Percentiles rank a stretch among this genome's conserved stretches.
Evolutionary conservation across 371 early-diverging fungal genomes (phyloP).

Genomic region (Rhizopus arrhizus): DNA sequence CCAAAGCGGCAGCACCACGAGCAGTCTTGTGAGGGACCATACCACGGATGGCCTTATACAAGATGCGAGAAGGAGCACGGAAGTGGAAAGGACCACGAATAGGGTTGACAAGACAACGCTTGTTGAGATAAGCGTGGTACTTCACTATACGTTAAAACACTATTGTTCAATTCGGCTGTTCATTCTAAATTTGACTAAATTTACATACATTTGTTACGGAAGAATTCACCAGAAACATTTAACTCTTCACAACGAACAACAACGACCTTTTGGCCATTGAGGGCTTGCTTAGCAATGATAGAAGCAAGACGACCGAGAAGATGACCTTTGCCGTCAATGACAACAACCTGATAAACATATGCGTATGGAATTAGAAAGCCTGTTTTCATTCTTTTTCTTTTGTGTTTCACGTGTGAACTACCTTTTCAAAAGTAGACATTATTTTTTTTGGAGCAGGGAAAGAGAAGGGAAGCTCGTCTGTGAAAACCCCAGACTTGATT

Average conservation of each 20-base stretch:
- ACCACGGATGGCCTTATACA: constrained; percentile 96
- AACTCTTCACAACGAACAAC: constrained; percentile 98
- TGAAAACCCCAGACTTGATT: too few species aligned
- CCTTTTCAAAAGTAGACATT: constrained; percentile 24
- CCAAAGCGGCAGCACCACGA: constrained; percentile 96
- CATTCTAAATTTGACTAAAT: too few species aligned
- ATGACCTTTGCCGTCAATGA: constrained; percentile 99
- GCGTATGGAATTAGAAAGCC: not conserved
- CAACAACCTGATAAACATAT: constrained; percentile 74
- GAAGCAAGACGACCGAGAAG: constrained; percentile 98
- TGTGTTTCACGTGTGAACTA: not conserved
- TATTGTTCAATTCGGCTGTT: too few species aligned
- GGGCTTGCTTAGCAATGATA: constrained; percentile 96
- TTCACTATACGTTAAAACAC: constrained; percentile 61
- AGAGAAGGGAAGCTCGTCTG: too few species aligned
- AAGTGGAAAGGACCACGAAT: constrained; percentile 97
- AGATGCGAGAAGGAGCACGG: constrained; percentile 97
- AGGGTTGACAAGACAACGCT: constrained; percentile 99
- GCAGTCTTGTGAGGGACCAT: constrained; percentile 99
- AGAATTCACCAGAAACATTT: constrained; percentile 97
- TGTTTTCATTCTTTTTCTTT: not conserved
- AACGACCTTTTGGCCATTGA: constrained; percentile 96
- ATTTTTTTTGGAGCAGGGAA: too few species aligned
- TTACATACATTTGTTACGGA: constrained; percentile 94
- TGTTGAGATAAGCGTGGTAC: constrained; percentile 96